A percentile compares a stretch with the other conserved stretches of the same genome.
Evolutionary conservation across 306 rosid genomes (phyloP).

Genomic region (Delonix regia): DNA sequence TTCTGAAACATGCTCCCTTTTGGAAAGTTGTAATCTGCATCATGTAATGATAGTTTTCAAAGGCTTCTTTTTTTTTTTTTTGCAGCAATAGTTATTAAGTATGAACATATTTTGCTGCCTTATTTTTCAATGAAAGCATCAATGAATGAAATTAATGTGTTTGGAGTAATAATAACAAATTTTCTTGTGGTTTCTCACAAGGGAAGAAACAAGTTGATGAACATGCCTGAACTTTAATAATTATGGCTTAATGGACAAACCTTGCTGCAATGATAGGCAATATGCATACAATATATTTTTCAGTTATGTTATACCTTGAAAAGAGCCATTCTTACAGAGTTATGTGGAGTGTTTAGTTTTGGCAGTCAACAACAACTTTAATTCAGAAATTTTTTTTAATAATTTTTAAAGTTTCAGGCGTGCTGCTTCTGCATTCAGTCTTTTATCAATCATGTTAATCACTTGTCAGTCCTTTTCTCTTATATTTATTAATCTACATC

Average conservation of each 20-base stretch:
- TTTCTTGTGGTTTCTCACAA: neutral
- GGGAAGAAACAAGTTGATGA: neutral
- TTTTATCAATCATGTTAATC: neutral
- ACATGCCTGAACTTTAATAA: neutral
- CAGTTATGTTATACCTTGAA: neutral
- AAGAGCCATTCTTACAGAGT: neutral
- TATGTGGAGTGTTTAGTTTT: neutral
- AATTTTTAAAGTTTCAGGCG: neutral
- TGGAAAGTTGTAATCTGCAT: neutral
- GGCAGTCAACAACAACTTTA: neutral
- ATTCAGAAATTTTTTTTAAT: neutral
- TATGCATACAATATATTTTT: neutral
- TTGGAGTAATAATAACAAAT: neutral
- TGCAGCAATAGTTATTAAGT: neutral
- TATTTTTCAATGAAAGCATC: neutral
- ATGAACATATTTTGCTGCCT: neutral
- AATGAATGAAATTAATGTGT: neutral
- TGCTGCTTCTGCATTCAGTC: neutral
- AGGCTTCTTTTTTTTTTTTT: neutral
- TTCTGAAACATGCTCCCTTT: neutral
- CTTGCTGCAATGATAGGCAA: neutral
- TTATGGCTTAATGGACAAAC: neutral
- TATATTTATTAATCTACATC: neutral
- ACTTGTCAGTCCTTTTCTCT: neutral
- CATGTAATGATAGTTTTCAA: neutral